Base-by-base conservation (phyloP, 306 rosid species). In the Ormosia semicastrata region DNA sequence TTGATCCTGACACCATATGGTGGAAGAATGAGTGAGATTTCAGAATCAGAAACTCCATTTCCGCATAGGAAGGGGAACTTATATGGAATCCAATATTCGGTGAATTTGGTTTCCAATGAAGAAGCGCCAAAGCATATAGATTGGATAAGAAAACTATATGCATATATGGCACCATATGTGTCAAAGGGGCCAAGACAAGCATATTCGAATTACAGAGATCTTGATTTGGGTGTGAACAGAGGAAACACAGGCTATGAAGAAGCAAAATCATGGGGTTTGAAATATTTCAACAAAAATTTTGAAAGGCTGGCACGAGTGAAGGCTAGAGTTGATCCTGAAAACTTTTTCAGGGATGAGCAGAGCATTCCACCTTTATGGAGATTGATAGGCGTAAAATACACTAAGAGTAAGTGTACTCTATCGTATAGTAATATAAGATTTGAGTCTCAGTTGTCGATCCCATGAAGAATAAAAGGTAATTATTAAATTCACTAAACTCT, bases 311-410 rank as follows among this genome's bases (percentile, higher is more conserved):
- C 81, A 9, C 32, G 2, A 8, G 92, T 89, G 50, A 91, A 89
- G 69, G 83, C 47, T 62, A 34, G 3, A 41, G 85, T 84, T 81
- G 91, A 91, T 84, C 85, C 81, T 15, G 40, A 41, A 2, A 89
- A 89, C 17, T 89, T 89, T 73, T 87, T 89, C 66, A 80, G 79
- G 72, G 18, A 80, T 11, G 87, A 91, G 30, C 95, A 91, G 80
- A 91, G 91, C 62, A 86, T 91, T 44, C 91, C 90, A 0, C 81
- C 81, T 5, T 44, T 75, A 0, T 40, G 52, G 59, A 49, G 3
- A 78, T 46, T n/a, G n/a, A n/a, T n/a, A n/a, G n/a, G n/a, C n/a
- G n/a, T n/a, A n/a, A n/a, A n/a, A n/a, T n/a, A n/a, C n/a, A n/a
- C n/a, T n/a, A n/a, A n/a, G n/a, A n/a, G n/a, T n/a, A n/a, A n/a